A percentile compares a stretch with the other conserved stretches of the same genome.
Evolutionary conservation across 495 filamentous ascomycete species (phyloP).

Genomic region (Pyrenula aspistea): DNA sequence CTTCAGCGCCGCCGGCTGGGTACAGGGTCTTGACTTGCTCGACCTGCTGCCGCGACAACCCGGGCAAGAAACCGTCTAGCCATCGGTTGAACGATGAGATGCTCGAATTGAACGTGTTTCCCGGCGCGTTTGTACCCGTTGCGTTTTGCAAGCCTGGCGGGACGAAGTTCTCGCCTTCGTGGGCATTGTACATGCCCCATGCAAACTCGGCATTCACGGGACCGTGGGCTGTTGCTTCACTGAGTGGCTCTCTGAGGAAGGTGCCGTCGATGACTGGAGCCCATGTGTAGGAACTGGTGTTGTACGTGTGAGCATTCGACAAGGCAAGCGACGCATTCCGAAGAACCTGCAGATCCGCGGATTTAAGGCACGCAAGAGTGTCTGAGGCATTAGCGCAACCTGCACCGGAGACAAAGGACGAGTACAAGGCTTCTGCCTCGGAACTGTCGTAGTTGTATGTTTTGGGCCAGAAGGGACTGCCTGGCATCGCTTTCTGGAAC

Average conservation of each 20-base stretch:
- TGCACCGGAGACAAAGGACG: slow-evolving; percentile 26
- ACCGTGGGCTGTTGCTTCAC: slow-evolving; percentile 22
- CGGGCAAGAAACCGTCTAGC: slow-evolving; percentile 40
- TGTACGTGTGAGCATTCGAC: slow-evolving; percentile 33
- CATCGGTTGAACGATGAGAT: slow-evolving; percentile 31
- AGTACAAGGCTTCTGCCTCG: slow-evolving; percentile 37
- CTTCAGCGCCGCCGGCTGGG: slow-evolving; percentile 26
- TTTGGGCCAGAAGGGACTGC: slow-evolving; percentile 50
- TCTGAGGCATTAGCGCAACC: slow-evolving; percentile 27
- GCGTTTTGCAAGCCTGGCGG: slow-evolving; percentile 30
- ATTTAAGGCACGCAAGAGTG: slow-evolving; percentile 37
- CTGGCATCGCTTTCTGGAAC: slow-evolving; percentile 43
- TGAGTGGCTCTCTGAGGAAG: slow-evolving; percentile 35
- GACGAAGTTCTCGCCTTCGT: slow-evolving; percentile 50
- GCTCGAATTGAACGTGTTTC: slow-evolving; percentile 27
- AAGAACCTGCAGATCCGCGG: slow-evolving; percentile 33
- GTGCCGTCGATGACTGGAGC: slow-evolving; percentile 45
- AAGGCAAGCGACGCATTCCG: slow-evolving; percentile 33
- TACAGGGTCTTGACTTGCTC: slow-evolving; percentile 28
- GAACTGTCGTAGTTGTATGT: slow-evolving; percentile 37
- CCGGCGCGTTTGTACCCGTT: slow-evolving; percentile 11
- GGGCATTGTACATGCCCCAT: slow-evolving; percentile 44
- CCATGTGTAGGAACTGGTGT: slow-evolving; percentile 42
- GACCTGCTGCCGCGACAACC: slow-evolving; percentile 25
- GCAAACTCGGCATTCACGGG: slow-evolving; percentile 32